phyloP scores from a whole-genome alignment of 2,329 filamentous ascomycete genomes.

The Chaetomium strumarium region DNA sequence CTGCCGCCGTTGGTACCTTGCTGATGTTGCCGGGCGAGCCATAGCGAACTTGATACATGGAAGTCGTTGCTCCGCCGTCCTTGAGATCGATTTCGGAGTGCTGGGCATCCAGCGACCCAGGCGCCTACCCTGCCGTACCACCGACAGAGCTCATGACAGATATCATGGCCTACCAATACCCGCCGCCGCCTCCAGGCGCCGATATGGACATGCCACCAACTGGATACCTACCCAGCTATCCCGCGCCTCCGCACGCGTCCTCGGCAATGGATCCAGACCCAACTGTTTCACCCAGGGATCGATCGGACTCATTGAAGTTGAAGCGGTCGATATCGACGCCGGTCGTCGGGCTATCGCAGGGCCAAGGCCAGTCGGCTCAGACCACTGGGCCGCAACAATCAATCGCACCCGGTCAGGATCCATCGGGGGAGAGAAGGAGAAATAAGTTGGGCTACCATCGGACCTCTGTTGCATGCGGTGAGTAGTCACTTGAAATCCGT shows the following conservation, averaged over 20 bases:
- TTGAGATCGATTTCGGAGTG: slow-evolving; percentile 30
- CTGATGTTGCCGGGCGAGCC: slow-evolving; percentile 12
- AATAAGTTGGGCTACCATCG: slow-evolving; percentile 96
- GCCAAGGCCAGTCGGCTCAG: slow-evolving; percentile 27
- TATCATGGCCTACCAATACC: slow-evolving; percentile 47
- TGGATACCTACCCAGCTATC: slow-evolving; percentile 33
- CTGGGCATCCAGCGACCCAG: slow-evolving; percentile 29
- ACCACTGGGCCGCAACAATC: slow-evolving; percentile 21
- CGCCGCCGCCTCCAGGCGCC: slow-evolving; percentile 36
- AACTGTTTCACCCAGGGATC: slow-evolving; percentile 31
- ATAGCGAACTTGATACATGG: slow-evolving; percentile 27
- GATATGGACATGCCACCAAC: slow-evolving; percentile 38
- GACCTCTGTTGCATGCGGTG: slow-evolving; percentile 92
- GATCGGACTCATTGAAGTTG: slow-evolving; percentile 36
- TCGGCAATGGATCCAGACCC: slow-evolving; percentile 30
- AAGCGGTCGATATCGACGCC: slow-evolving; percentile 48
- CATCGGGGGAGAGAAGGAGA: slow-evolving; percentile 52
- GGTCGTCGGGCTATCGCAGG: slow-evolving; percentile 40
- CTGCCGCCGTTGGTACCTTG: slow-evolving; percentile 4
- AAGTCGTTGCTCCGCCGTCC: slow-evolving; percentile 30
- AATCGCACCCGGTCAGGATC: slow-evolving; percentile 31
- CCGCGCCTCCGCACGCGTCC: slow-evolving; percentile 29
- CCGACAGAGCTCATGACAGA: slow-evolving; percentile 33
- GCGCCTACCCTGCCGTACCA: slow-evolving; percentile 26
- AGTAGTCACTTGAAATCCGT: slow-evolving; percentile 38